Evolutionary conservation across 2,329 filamentous ascomycete species (phyloP).

Genomic region (Fusarium burgessii): DNA sequence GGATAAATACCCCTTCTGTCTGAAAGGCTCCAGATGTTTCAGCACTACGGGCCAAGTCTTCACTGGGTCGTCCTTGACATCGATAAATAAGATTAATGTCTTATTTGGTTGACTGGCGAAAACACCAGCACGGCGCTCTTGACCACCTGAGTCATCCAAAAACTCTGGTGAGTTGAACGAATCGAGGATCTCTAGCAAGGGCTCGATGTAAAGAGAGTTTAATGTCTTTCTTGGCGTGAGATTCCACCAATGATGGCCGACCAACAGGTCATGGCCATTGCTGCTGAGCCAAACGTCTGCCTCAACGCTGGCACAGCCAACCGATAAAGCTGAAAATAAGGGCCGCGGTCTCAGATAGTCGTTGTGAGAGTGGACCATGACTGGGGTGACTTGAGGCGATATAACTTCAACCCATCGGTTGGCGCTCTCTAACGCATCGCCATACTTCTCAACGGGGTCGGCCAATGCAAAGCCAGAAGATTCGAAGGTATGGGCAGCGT

Average conservation of each 20-base stretch:
- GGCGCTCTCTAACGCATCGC: constrained; percentile 24
- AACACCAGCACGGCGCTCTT: constrained; percentile 58
- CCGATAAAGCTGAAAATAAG: constrained; percentile 70
- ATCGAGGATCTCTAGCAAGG: constrained; percentile 70
- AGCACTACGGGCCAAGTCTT: constrained; percentile 46
- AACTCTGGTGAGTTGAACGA: constrained; percentile 19
- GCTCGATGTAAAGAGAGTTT: constrained; percentile 70
- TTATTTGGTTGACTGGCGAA: constrained; percentile 65
- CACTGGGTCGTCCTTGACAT: constrained; percentile 67
- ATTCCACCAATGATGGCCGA: constrained; percentile 68
- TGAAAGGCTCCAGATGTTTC: constrained; percentile 64
- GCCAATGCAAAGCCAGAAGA: constrained; percentile 22
- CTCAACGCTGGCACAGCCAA: constrained; percentile 72
- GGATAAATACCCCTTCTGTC: constrained; percentile 67
- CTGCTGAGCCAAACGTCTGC: constrained; percentile 72
- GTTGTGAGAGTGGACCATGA: constrained; percentile 70
- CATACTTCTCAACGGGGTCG: constrained; percentile 24
- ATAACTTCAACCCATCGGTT: constrained; percentile 32
- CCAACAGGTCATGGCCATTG: constrained; percentile 64
- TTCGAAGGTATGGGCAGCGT: constrained; percentile 31
- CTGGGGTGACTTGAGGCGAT: constrained; percentile 32
- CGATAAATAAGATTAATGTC: constrained; percentile 72
- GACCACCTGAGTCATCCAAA: accelerated
- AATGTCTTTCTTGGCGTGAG: constrained; percentile 68
- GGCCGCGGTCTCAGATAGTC: constrained; percentile 75